Evolutionary conservation across 305 asterid species (phyloP).

Genomic region (Rubia balearica): DNA sequence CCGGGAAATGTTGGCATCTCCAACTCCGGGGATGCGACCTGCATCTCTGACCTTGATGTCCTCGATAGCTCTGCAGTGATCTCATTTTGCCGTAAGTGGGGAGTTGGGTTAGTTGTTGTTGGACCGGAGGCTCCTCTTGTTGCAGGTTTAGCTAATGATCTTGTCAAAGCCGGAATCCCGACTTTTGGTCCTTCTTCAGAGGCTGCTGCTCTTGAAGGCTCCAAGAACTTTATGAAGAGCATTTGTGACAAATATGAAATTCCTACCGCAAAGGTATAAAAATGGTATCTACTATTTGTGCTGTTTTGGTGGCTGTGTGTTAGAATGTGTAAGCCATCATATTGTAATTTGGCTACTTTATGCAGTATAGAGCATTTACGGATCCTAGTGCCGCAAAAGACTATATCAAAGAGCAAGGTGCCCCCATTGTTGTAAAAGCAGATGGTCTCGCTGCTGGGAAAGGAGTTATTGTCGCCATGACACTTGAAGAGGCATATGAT

Average conservation of each 20-base stretch:
- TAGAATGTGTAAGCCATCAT: neutral
- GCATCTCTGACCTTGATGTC: slow-evolving; percentile 60
- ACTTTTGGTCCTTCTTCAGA: slow-evolving; percentile 93
- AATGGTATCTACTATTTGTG: no score
- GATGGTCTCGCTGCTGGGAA: slow-evolving; percentile 98
- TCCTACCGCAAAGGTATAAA: slow-evolving; percentile 86
- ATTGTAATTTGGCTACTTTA: slow-evolving; percentile 11
- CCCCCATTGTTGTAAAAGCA: slow-evolving; percentile 86
- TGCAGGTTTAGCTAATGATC: slow-evolving; percentile 89
- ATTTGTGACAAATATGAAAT: slow-evolving; percentile 84
- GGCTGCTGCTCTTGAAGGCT: slow-evolving; percentile 97
- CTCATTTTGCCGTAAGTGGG: slow-evolving; percentile 70
- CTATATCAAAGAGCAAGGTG: slow-evolving; percentile 65
- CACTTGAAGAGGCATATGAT: slow-evolving; percentile 69
- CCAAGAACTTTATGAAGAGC: slow-evolving; percentile 87
- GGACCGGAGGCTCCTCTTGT: slow-evolving; percentile 99
- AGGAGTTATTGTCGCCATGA: slow-evolving; percentile 88
- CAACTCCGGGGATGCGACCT: slow-evolving; percentile 78
- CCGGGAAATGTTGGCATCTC: slow-evolving; percentile 96
- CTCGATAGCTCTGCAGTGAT: slow-evolving; percentile 68
- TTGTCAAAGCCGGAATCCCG: slow-evolving; percentile 71
- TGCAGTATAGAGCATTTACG: slow-evolving; percentile 77
- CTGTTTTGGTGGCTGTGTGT: neutral
- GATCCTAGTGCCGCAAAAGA: slow-evolving; percentile 68
- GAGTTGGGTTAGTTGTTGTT: slow-evolving; percentile 75